Percentiles rank a stretch among this genome's conserved stretches.
phyloP scores from a whole-genome alignment of 108 stramenopile genomes.

The Nitzschia sp. region DNA sequence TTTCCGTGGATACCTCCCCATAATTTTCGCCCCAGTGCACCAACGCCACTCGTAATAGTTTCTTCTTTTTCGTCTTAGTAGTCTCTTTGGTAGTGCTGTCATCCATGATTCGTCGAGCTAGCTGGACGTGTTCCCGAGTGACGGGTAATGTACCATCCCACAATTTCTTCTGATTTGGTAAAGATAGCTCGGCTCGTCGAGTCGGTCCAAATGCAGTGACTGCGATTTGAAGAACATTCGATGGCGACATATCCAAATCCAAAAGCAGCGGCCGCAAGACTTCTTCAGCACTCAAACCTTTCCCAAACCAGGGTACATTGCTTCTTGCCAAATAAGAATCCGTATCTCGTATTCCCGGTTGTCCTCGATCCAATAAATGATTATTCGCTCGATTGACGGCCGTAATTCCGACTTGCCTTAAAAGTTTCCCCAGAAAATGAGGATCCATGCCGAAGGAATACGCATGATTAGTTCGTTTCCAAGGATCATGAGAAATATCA shows the following conservation, averaged over 20 bases:
- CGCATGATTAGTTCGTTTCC: not conserved
- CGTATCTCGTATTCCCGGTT: not conserved
- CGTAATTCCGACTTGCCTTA: not conserved
- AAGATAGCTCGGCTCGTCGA: not conserved
- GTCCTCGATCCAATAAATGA: conserved; percentile 2
- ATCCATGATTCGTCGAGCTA: not conserved
- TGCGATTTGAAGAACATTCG: not conserved
- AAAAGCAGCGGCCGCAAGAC: not conserved
- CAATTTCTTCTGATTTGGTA: not conserved
- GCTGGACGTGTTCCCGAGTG: not conserved
- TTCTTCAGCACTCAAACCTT: not conserved
- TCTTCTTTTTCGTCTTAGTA: not conserved
- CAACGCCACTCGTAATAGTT: conserved; percentile 6
- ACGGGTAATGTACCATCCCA: not conserved
- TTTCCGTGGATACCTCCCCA: not conserved
- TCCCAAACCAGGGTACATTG: not conserved
- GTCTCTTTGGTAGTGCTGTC: not conserved
- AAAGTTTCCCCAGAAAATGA: not conserved
- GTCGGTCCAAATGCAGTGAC: not conserved
- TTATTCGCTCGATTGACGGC: not conserved
- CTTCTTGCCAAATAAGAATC: not conserved
- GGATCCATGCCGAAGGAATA: not conserved
- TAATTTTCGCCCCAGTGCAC: conserved; percentile 11
- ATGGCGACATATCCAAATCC: not conserved
- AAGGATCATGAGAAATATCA: not conserved